Evolutionary conservation across 495 filamentous ascomycete species (phyloP).

Genomic region (Daldinia bambusicola): DNA sequence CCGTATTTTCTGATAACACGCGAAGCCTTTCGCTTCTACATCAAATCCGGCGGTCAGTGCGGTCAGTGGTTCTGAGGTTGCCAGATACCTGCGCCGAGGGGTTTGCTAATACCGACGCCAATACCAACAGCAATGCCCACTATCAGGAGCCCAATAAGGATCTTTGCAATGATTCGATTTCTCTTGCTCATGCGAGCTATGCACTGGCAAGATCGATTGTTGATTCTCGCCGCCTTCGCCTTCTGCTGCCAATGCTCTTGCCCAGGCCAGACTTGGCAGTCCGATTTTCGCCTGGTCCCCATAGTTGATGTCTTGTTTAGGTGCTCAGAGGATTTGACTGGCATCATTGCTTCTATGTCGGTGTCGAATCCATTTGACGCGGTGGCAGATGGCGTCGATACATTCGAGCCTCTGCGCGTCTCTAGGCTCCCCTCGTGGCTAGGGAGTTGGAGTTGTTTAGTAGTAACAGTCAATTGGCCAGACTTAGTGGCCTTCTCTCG

Average conservation of each 20-base stretch:
- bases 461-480: slow-evolving; percentile 49
- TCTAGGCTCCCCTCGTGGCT: slow-evolving; percentile 43
- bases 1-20: background rate
- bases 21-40: background rate
- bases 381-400: slow-evolving; percentile 54
- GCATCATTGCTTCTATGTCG: slow-evolving; percentile 60
- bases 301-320: slow-evolving; percentile 48
- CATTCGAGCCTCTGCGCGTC: slow-evolving; percentile 44
- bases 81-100: slow-evolving; percentile 60
- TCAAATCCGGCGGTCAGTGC: background rate
- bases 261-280: slow-evolving; percentile 62
- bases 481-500: slow-evolving; percentile 43
- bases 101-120: slow-evolving; percentile 62
- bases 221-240: slow-evolving; percentile 59
- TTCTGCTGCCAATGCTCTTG: slow-evolving; percentile 62
- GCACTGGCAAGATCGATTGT: slow-evolving; percentile 55
- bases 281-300: slow-evolving; percentile 47
- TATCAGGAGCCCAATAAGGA: slow-evolving; percentile 56
- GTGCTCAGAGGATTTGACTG: slow-evolving; percentile 41
- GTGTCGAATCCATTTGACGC: slow-evolving; percentile 58
- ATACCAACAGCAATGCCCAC: slow-evolving; percentile 60
- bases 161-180: slow-evolving; percentile 57
- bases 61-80: slow-evolving; percentile 38
- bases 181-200: slow-evolving; percentile 59
- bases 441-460: slow-evolving; percentile 36